Evolutionary conservation across 2,329 filamentous ascomycete species (phyloP), one percentile per base, ranked within the genome.

Genomic region (Cytospora mali): DNA sequence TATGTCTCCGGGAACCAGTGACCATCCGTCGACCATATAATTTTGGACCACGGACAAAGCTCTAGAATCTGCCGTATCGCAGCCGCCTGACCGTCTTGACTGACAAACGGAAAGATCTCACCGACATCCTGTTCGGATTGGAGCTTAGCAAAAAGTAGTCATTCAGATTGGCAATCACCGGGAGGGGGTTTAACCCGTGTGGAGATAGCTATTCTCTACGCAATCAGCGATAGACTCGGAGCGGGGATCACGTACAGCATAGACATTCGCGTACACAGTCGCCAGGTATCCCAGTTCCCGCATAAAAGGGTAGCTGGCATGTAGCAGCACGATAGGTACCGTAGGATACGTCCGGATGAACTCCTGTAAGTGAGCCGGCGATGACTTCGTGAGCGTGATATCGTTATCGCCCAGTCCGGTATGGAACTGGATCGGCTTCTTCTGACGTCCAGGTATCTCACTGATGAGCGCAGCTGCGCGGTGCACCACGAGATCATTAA

Each of bases 381-480:
- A 94, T 0, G 91, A 84, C 56, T 83, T 84, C 3, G 85, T 77
- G 28, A 96, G 77, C 5, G 80, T 84, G 56, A 95, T 89, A 69
- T 95, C 91, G 67, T 88, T 90, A 70, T 95, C 92, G 0, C 92
- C 91, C 0, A 95, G 80, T 0, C 91, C 91, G 0, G 91, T 95
- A 70, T 96, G 92, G 67, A 96, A 90, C 70, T 96, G 92, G 14
- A 96, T 78, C 0, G 91, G 90, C 71, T 94, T 95, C 62, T 84
- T 84, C 62, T 74, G 68, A 1, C 75, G 74, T 3, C 72, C 72
- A 21, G 72, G 73, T 33, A 77, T 75, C 42, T 80, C 75, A 10
- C 77, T 74, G 57, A 94, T 81, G 29, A 87, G 72, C 52, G 81
- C 78, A 7, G 91, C 86, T 0, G 87, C 81, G 31, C 81, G 79